These are phyloP conservation scores for Hemileccinum hortonii DNA, from an alignment of 1,284 basidiomycete genomes.

Conservation along the genomic window DNA sequence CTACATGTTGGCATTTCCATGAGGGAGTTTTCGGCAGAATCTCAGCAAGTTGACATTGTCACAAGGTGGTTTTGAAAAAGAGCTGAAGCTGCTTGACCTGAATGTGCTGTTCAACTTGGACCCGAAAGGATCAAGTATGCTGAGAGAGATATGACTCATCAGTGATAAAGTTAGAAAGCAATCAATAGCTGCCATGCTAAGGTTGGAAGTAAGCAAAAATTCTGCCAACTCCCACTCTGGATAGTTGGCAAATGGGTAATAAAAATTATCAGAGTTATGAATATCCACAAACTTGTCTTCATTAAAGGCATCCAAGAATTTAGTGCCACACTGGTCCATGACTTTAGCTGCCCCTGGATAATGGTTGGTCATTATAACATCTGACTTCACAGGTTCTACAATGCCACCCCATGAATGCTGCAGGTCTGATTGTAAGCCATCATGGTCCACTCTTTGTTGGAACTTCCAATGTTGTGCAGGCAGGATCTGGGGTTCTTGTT, in stretches of 20 bases:
- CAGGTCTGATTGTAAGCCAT: not conserved
- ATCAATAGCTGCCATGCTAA: conserved; percentile 2
- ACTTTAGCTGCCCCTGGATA: not conserved
- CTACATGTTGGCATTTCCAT: not conserved
- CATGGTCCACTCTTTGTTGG: not conserved
- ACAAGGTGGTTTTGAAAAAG: not conserved
- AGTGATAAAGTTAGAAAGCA: not conserved
- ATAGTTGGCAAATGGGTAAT: not conserved
- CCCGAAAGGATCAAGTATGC: not conserved
- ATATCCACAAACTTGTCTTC: not conserved
- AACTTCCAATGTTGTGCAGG: not conserved
- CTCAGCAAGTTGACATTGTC: not conserved
- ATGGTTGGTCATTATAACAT: not conserved
- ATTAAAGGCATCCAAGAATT: not conserved
- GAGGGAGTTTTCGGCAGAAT: not conserved
- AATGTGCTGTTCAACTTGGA: too few species aligned
- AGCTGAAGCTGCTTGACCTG: not conserved
- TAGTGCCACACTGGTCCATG: not conserved
- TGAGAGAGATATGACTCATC: not conserved
- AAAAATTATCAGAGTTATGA: not conserved
- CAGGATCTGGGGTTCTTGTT: too few species aligned
- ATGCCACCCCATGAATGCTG: not conserved
- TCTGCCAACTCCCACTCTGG: conserved; percentile 1
- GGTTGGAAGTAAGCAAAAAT: not conserved
- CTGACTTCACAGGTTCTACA: not conserved